Evolutionary conservation across 116 monocot genomes (phyloP).

Genomic region (Phalaenopsis hybrid): DNA sequence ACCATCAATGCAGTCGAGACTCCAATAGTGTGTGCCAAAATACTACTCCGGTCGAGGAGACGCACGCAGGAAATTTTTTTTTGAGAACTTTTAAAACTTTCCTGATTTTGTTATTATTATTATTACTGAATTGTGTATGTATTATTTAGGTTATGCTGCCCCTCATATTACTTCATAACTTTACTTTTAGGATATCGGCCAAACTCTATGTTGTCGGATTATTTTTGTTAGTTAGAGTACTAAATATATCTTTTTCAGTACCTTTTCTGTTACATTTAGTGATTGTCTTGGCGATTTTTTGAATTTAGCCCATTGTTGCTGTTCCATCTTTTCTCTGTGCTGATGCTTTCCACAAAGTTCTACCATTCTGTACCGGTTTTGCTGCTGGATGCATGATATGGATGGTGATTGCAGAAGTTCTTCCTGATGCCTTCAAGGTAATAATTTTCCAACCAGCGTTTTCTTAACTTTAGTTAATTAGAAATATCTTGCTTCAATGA

Average conservation of each 20-base stretch:
- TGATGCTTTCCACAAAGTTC: conserved; percentile 85
- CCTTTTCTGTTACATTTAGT: not conserved
- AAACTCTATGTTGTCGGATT: not conserved
- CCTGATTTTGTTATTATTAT: too few relatives aligned
- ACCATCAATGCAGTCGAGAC: too few relatives aligned
- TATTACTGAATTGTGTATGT: too few relatives aligned
- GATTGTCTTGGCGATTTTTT: not conserved
- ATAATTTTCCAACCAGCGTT: not conserved
- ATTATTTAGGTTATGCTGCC: too few relatives aligned
- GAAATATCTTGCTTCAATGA: not conserved
- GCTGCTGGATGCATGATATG: conserved; percentile 99
- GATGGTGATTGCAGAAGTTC: conserved; percentile 98
- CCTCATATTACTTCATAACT: too few relatives aligned
- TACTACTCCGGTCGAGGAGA: too few relatives aligned
- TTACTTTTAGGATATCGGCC: too few relatives aligned
- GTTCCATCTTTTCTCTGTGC: conserved; percentile 93
- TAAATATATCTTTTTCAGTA: conserved; percentile 3
- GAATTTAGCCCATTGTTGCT: conserved; percentile 82
- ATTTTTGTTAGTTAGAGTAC: not conserved
- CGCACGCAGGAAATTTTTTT: too few relatives aligned
- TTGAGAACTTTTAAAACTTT: too few relatives aligned
- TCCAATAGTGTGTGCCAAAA: too few relatives aligned
- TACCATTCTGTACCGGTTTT: conserved; percentile 96
- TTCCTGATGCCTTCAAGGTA: conserved; percentile 99
- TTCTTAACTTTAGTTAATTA: not conserved